Conservation (phyloP, 805 yeast genomes). For the Pichia cephalocereana region DNA sequence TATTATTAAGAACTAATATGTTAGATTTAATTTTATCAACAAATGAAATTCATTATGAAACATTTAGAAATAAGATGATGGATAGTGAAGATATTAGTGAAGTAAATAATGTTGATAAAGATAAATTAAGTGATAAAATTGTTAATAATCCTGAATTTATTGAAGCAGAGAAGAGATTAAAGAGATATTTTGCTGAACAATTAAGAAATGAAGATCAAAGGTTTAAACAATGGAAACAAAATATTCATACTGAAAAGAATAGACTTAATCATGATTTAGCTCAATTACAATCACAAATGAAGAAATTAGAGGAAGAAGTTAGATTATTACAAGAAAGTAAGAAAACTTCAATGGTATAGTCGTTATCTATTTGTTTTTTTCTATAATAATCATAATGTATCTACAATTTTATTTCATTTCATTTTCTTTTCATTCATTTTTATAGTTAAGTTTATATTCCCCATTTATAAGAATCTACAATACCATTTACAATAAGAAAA, state of each 20-base stretch:
- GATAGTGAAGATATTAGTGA: conserved; percentile 26
- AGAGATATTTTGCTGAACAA: conserved; percentile 93
- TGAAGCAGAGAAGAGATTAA: conserved; percentile 91
- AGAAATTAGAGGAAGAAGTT: conserved; percentile 67
- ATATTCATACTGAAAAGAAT: conserved; percentile 90
- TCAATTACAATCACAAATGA: conserved; percentile 71
- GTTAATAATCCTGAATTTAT: conserved; percentile 80
- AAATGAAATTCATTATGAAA: conserved; percentile 72
- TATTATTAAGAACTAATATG: conserved; percentile 74
- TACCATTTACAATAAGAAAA: no score
- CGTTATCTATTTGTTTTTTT: background rate
- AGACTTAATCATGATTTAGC: conserved; percentile 90
- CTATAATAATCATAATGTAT: background rate
- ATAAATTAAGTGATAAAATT: conserved; percentile 30
- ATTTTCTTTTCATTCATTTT: background rate
- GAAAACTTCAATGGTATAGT: conserved; percentile 22
- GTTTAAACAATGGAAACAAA: conserved; percentile 97
- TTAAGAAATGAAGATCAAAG: conserved; percentile 94
- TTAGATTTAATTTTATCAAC: conserved; percentile 75
- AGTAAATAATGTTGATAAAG: background rate
- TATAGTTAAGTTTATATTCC: no score
- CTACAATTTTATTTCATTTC: background rate
- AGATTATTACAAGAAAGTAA: conserved; percentile 49
- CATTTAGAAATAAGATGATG: conserved; percentile 65
- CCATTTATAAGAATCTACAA: no score